phyloP scores from a whole-genome alignment of 2,329 filamentous ascomycete genomes.

The Lecanicillium sp. region DNA sequence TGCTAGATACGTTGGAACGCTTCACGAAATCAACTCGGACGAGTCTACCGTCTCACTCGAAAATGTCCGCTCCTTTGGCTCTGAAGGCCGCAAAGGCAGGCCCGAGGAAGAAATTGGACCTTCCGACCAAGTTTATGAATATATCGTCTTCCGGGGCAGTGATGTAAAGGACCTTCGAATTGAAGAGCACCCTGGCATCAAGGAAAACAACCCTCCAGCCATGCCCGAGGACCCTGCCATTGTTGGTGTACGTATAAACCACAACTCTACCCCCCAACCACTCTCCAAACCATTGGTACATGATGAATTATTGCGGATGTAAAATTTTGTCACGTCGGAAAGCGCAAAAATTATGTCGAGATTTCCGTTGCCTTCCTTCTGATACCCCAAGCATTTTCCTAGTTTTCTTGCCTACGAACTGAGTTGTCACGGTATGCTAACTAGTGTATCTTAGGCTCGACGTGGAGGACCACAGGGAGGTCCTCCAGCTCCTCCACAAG shows the following conservation, averaged over 20 bases:
- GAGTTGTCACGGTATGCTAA: background rate
- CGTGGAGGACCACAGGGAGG: conserved; percentile 19
- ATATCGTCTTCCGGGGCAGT: conserved; percentile 96
- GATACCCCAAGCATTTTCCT: conserved; percentile 37
- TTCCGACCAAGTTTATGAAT: conserved; percentile 88
- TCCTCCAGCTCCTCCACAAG: conserved; percentile 19
- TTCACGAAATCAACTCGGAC: conserved; percentile 97
- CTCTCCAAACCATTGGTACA: conserved; percentile 36
- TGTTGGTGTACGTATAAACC: conserved; percentile 73
- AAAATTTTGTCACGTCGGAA: conserved; percentile 75
- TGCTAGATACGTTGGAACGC: conserved; percentile 80
- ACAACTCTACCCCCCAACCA: conserved; percentile 4
- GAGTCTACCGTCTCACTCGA: conserved; percentile 94
- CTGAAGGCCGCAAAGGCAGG: conserved; percentile 76
- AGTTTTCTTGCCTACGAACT: conserved; percentile 9
- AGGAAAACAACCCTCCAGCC: conserved; percentile 66
- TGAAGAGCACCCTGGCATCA: conserved; percentile 68
- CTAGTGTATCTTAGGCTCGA: conserved; percentile 26
- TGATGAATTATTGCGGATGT: conserved; percentile 99
- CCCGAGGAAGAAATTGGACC: conserved; percentile 75
- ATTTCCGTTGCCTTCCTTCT: conserved; percentile 99
- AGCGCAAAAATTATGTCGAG: conserved; percentile 96
- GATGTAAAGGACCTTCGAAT: conserved; percentile 98
- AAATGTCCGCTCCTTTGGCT: conserved; percentile 90
- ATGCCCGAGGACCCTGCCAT: conserved; percentile 95